Percentiles rank a stretch among this genome's conserved stretches.
phyloP scores from a whole-genome alignment of 225 moss, liverwort and hornwort genomes.

The Lunularia cruciata region DNA sequence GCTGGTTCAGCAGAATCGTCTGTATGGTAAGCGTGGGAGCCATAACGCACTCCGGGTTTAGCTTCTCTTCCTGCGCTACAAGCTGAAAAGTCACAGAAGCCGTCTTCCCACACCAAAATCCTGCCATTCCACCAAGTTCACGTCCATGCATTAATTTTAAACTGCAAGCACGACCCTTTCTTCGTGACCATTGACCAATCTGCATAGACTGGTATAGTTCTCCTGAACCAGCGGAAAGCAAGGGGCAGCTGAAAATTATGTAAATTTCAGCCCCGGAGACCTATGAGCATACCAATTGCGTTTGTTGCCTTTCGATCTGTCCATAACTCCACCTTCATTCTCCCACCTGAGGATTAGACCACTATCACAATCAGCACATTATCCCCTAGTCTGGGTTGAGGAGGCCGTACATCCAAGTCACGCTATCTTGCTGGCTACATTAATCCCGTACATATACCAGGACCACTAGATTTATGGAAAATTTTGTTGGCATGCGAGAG shows the following conservation, averaged over 20 bases:
- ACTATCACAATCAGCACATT: background rate
- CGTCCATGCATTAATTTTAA: constrained; percentile 6
- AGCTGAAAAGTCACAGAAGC: constrained; percentile 82
- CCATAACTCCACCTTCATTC: constrained; percentile 63
- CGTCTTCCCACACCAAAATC: constrained; percentile 97
- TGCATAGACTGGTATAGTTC: background rate
- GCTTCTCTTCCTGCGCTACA: constrained; percentile 45
- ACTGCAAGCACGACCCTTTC: background rate
- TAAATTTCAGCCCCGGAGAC: background rate
- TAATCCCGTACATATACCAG: too few relatives aligned
- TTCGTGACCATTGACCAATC: background rate
- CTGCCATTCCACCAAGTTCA: constrained; percentile 34
- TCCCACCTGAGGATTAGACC: constrained; percentile 63
- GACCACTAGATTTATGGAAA: too few relatives aligned
- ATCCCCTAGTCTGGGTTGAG: too few relatives aligned
- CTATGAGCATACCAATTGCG: constrained; percentile 72
- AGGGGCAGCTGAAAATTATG: background rate
- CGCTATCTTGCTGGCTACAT: too few relatives aligned
- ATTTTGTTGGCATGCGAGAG: too few relatives aligned
- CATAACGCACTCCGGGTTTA: constrained; percentile 34
- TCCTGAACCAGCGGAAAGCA: background rate
- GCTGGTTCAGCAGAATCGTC: constrained; percentile 48
- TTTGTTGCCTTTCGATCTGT: constrained; percentile 90
- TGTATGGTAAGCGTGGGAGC: constrained; percentile 33
- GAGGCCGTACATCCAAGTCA: too few relatives aligned